phyloP scores from a whole-genome alignment of 257 asterid genomes.

The Capsicum chinense region DNA sequence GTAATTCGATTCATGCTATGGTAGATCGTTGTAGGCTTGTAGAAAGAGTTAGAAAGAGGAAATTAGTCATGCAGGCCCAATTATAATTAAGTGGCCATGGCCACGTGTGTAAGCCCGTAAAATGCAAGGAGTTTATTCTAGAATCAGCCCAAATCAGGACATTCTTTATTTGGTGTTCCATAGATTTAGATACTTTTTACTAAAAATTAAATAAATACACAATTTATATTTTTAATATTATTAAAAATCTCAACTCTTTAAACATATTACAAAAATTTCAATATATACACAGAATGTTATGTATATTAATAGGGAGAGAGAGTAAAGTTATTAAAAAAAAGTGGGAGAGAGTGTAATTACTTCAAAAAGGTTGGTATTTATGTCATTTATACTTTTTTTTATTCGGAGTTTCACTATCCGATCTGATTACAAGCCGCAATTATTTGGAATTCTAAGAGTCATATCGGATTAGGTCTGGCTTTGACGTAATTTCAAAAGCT shows the following conservation, averaged over 20 bases:
- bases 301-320: too few species aligned
- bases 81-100: background rate
- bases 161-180: background rate
- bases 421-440: background rate
- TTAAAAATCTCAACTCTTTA: too few species aligned
- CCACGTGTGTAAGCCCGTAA: background rate
- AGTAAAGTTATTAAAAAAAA: too few species aligned
- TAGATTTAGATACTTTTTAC: background rate
- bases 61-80: background rate
- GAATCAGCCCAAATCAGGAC: too few species aligned
- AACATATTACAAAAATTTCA: too few species aligned
- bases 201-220: too few species aligned
- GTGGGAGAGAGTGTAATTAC: too few species aligned
- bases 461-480: background rate
- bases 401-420: background rate
- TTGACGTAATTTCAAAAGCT: background rate
- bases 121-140: too few species aligned
- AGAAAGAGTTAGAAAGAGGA: background rate
- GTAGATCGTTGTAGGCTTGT: background rate
- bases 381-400: background rate
- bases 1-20: background rate
- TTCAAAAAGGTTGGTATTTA: too few species aligned
- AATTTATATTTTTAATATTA: too few species aligned
- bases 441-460: background rate
- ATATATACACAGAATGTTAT: too few species aligned